phyloP scores from a whole-genome alignment of 495 filamentous ascomycete genomes.

The Pseudevernia furfuracea region DNA sequence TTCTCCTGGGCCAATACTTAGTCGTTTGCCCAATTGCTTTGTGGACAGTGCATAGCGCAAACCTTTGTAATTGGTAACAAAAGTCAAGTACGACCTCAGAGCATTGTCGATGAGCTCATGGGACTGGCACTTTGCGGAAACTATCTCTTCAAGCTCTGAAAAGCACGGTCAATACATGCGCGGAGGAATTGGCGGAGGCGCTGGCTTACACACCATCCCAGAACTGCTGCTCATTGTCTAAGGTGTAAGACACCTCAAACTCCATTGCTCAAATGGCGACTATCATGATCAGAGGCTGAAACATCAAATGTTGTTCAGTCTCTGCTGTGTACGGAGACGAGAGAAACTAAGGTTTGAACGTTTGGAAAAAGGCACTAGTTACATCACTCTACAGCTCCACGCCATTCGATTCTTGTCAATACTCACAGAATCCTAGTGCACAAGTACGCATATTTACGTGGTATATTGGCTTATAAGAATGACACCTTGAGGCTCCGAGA shows the following conservation, averaged over 20 bases:
- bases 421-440: not conserved
- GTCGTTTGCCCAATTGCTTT: conserved; percentile 14
- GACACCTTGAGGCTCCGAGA: not conserved
- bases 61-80: conserved; percentile 72
- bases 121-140: conserved; percentile 61
- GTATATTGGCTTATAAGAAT: not conserved
- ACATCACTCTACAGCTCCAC: not conserved
- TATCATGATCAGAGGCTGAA: conserved; percentile 7
- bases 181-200: conserved; percentile 17
- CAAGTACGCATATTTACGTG: not conserved
- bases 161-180: conserved; percentile 15
- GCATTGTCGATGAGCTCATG: conserved; percentile 80
- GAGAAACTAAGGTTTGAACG: no score
- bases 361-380: not conserved
- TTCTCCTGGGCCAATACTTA: conserved; percentile 47
- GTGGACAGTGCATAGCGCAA: conserved; percentile 15
- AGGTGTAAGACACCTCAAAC: conserved; percentile 55
- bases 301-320: conserved; percentile 3
- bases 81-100: conserved; percentile 71
- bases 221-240: conserved; percentile 86
- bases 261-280: conserved; percentile 39
- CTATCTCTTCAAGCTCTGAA: conserved; percentile 73
- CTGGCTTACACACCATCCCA: conserved; percentile 63
- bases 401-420: not conserved
- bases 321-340: not conserved